Base-by-base conservation (phyloP, 106 monocot species). In the Ottelia alismoides region DNA sequence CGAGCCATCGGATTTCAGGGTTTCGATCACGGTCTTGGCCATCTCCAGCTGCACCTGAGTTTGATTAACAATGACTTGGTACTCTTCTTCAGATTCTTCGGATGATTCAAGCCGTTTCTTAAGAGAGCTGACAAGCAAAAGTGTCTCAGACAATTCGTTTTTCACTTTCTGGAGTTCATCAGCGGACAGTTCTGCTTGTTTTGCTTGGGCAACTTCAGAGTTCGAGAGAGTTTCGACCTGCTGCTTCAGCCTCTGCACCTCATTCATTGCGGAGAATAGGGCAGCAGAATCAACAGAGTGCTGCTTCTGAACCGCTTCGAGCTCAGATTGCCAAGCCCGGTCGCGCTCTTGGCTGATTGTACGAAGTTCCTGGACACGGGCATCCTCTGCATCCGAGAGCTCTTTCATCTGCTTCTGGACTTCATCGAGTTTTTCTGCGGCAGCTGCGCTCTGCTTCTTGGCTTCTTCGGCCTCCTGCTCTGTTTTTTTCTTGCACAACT, bases 391-490 rank as follows among this genome's bases (percentile, higher is more conserved):
- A 24, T 62, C 72, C 19, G 78, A 75, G 21, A 91, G 66, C 51
- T 91, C 81, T 5, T 40, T 2, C 16, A 81, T 72, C 57, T 85
- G 78, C 11, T 25, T 58, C 51, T 82, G 76, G 2, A 72, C 67
- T 1, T 88, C 78, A 25, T 75, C 75, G 2, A 80, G 30, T 57
- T 81, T 78, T 19, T 57, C 51, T 25, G 59, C 52, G 56, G 81
- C 28, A 19, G 49, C 56, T 1, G 25, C 12, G 3, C 70, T 52
- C 48, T 86, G 76, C 60, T 78, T 71, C 31, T 69, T 85, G 23
- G 76, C 76, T 47, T 75, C 82, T 58, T 82, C 76, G 6, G 79
- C 74, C 69, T 92, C 92, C 52, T 86, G 57, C 49, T 69, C 58
- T 0, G 63, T 63, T 50, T 61, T 57, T 10, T 45, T 70, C 67